Percentiles rank a stretch among this genome's conserved stretches.
These are phyloP conservation scores for Cladosporium velox DNA, from an alignment of 2,329 filamentous ascomycete genomes.

Conservation along the genomic window DNA sequence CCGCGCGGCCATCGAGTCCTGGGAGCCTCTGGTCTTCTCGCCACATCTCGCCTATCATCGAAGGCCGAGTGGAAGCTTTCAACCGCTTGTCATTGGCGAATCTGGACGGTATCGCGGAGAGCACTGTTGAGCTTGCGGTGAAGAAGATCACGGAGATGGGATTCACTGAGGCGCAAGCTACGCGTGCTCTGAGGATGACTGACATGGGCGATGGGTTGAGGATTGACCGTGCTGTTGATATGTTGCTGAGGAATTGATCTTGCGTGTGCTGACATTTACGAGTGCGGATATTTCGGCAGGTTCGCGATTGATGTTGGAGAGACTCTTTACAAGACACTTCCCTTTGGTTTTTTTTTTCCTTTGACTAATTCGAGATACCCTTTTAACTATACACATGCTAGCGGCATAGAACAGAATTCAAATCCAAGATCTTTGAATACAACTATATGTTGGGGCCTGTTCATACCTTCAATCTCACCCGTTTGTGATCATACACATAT, in stretches of 20 bases:
- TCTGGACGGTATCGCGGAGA: conserved; percentile 42
- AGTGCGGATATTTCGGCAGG: not conserved
- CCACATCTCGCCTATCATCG: conserved; percentile 18
- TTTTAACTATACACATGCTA: not conserved
- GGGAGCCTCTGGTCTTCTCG: conserved; percentile 22
- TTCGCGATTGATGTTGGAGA: not conserved
- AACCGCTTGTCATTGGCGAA: conserved; percentile 15
- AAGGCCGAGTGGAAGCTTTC: conserved; percentile 16
- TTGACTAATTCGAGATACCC: conserved; percentile 1
- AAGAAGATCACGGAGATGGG: conserved; percentile 61
- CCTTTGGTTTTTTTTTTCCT: not conserved
- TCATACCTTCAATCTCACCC: too few relatives aligned
- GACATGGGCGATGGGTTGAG: conserved; percentile 62
- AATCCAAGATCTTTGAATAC: not conserved
- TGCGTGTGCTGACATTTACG: not conserved
- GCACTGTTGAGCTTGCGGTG: conserved; percentile 60
- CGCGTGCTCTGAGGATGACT: conserved; percentile 59
- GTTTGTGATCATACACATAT: too few relatives aligned
- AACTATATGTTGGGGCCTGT: not conserved
- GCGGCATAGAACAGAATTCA: not conserved
- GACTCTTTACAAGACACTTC: not conserved
- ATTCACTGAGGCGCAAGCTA: conserved; percentile 57
- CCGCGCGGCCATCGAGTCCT: conserved; percentile 23
- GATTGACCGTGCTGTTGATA: conserved; percentile 58
- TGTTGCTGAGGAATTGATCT: conserved; percentile 45